phyloP scores from a whole-genome alignment of 2,329 filamentous ascomycete genomes.

The Lecanosticta acicola region DNA sequence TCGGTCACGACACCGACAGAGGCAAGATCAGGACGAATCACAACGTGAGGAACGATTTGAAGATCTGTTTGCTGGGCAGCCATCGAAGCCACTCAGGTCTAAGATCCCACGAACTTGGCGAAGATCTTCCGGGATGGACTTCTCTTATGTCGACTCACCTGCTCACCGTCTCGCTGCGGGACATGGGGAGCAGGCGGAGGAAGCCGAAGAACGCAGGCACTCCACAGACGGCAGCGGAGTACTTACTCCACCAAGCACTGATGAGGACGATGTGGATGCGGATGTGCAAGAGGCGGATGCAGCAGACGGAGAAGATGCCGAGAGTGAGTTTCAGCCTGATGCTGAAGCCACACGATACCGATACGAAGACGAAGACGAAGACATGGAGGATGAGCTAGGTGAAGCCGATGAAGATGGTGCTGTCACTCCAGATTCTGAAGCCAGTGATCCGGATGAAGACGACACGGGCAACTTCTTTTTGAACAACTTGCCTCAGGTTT shows the following conservation, averaged over 20 bases:
- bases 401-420: slow-evolving; percentile 2
- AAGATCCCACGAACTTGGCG: slow-evolving; percentile 42
- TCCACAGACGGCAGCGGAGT: slow-evolving; percentile 27
- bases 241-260: slow-evolving; percentile 32
- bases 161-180: slow-evolving; percentile 15
- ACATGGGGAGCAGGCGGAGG: slow-evolving; percentile 4
- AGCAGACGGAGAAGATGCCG: slow-evolving; percentile 12
- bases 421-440: slow-evolving; percentile 4
- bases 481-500: slow-evolving; percentile 24
- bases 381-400: slow-evolving; percentile 8
- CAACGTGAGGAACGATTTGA: slow-evolving; percentile 18
- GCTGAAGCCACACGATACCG: slow-evolving; percentile 24
- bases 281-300: slow-evolving; percentile 10
- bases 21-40: neutral
- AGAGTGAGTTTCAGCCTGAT: slow-evolving; percentile 25
- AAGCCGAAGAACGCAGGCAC: slow-evolving; percentile 11
- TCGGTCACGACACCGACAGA: neutral
- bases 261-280: slow-evolving; percentile 21
- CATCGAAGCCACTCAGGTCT: slow-evolving; percentile 32
- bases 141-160: slow-evolving; percentile 36
- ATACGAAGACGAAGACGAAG: slow-evolving; percentile 12
- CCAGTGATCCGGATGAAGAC: slow-evolving; percentile 9
- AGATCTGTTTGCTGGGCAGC: slow-evolving; percentile 33
- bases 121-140: slow-evolving; percentile 35
- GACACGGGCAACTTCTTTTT: slow-evolving; percentile 30